Percentiles rank a stretch among this genome's conserved stretches.
Evolutionary conservation across 805 yeast genomes (phyloP).

Genomic region (Ogataea siamensis): DNA sequence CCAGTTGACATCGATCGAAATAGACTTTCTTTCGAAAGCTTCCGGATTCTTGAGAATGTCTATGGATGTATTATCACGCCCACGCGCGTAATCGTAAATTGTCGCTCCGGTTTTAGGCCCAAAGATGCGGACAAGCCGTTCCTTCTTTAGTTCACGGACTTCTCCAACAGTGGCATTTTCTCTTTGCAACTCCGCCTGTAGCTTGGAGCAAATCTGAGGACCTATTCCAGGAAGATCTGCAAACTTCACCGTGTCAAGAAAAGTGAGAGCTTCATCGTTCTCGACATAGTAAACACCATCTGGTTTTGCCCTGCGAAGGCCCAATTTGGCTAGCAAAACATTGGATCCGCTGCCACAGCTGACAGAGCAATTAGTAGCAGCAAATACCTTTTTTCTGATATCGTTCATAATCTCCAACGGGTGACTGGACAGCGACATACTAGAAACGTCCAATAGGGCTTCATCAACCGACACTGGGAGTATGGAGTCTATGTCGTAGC

Average conservation of each 20-base stretch:
- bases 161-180: constrained; percentile 28
- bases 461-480: constrained; percentile 92
- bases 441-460: constrained; percentile 67
- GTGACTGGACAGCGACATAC: constrained; percentile 16
- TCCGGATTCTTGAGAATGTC: constrained; percentile 49
- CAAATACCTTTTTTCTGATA: constrained; percentile 42
- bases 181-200: constrained; percentile 38
- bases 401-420: constrained; percentile 32
- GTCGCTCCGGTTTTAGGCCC: constrained; percentile 74
- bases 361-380: constrained; percentile 58
- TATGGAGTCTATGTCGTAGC: constrained; percentile 46
- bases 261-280: constrained; percentile 28
- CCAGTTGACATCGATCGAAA: constrained; percentile 88
- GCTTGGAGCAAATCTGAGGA: constrained; percentile 43
- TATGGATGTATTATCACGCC: constrained; percentile 62
- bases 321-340: constrained; percentile 73
- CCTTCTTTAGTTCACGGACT: constrained; percentile 35
- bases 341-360: constrained; percentile 80
- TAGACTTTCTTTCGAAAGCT: constrained; percentile 62
- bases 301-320: constrained; percentile 77
- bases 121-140: constrained; percentile 43
- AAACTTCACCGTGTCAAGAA: constrained; percentile 38
- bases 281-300: constrained; percentile 51
- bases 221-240: constrained; percentile 66
- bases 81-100: constrained; percentile 57